Conservation (phyloP, 1,284 basidiomycete genomes). For the Neonothopanus nambi region DNA sequence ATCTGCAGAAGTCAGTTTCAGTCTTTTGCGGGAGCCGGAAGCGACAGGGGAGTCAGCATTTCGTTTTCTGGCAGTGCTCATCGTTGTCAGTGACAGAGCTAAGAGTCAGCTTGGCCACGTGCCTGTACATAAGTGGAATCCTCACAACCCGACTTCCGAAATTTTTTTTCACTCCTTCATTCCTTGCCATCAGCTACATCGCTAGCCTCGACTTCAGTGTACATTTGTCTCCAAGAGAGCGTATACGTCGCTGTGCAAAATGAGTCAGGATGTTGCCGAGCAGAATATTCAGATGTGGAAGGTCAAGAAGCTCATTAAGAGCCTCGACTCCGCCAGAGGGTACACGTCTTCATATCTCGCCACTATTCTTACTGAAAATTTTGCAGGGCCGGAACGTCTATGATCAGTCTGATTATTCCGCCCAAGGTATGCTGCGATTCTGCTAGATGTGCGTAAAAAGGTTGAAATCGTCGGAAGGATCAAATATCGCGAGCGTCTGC, state of each 20-base stretch:
- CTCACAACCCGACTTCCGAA: background rate
- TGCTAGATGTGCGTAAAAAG: conserved; percentile 16
- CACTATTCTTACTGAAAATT: conserved; percentile 19
- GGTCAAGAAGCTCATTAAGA: conserved; percentile 98
- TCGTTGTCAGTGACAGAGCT: background rate
- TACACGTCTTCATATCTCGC: conserved; percentile 35
- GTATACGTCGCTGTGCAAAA: conserved; percentile 45
- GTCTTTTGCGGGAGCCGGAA: conserved; percentile 16
- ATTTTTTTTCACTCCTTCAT: background rate
- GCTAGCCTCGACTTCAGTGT: conserved; percentile 10
- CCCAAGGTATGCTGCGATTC: conserved; percentile 68
- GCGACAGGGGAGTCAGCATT: background rate
- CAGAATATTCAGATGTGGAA: conserved; percentile 95
- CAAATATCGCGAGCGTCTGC: conserved; percentile 93
- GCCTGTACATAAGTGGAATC: background rate
- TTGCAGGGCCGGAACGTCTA: conserved; percentile 90
- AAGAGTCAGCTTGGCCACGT: background rate
- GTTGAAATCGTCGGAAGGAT: conserved; percentile 51
- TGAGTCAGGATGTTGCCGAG: conserved; percentile 80
- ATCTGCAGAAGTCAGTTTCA: conserved; percentile 25
- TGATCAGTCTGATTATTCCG: conserved; percentile 98
- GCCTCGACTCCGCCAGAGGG: conserved; percentile 91
- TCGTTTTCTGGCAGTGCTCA: conserved; percentile 9
- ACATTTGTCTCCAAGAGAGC: conserved; percentile 20
- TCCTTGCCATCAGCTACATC: background rate